Evolutionary conservation across 139 green algal genomes (phyloP).

Genomic region (Axilococcus clingmanii): DNA sequence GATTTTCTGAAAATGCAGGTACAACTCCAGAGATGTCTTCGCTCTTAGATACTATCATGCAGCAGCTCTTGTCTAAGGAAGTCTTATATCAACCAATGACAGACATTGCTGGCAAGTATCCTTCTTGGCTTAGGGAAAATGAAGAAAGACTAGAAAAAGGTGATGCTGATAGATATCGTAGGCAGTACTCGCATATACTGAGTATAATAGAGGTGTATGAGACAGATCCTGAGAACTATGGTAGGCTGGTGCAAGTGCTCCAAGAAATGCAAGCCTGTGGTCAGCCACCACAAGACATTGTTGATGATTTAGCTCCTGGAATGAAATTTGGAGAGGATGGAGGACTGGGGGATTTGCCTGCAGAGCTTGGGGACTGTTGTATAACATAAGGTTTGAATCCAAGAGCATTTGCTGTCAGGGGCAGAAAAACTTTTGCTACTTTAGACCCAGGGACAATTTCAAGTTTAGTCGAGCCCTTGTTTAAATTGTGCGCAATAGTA

Average conservation of each 20-base stretch:
- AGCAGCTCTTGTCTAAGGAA: constrained; percentile 78
- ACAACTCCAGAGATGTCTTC: constrained; percentile 23
- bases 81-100: constrained; percentile 76
- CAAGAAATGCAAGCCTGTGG: constrained; percentile 78
- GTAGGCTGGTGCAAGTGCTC: constrained; percentile 53
- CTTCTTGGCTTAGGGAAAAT: constrained; percentile 59
- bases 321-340: constrained; percentile 16
- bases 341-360: too few relatives aligned
- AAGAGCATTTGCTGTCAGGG: too few relatives aligned
- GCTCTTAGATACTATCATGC: constrained; percentile 72
- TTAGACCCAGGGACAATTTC: too few relatives aligned
- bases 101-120: constrained; percentile 74
- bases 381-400: too few relatives aligned
- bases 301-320: constrained; percentile 61
- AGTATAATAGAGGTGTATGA: constrained; percentile 66
- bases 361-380: too few relatives aligned
- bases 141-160: constrained; percentile 24
- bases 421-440: too few relatives aligned
- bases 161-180: constrained; percentile 46
- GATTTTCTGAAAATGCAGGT: background rate
- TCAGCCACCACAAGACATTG: constrained; percentile 69
- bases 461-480: too few relatives aligned
- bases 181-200: constrained; percentile 55
- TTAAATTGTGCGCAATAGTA: too few relatives aligned
- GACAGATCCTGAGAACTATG: constrained; percentile 42